Conservation (phyloP, 331 rosid species). For the Rosa hybrid region DNA sequence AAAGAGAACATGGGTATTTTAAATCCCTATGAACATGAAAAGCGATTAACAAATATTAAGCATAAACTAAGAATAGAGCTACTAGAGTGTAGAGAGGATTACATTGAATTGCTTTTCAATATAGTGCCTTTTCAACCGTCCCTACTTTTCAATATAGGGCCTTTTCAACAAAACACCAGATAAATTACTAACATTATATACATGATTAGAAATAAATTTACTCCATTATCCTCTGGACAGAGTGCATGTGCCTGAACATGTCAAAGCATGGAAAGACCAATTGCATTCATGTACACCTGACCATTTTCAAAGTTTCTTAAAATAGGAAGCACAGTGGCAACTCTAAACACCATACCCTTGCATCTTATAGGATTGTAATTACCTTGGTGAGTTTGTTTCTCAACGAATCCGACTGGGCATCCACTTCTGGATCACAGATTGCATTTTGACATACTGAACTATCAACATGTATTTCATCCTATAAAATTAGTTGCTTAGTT, state of each 20-base stretch:
- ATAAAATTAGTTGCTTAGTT: too few species aligned
- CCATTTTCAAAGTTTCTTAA: neutral
- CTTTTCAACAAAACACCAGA: conserved; percentile 23
- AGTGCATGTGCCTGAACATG: conserved; percentile 44
- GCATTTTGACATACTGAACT: too few species aligned
- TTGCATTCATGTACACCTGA: conserved; percentile 11
- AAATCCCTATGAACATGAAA: neutral
- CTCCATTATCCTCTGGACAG: conserved; percentile 24
- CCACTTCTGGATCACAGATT: too few species aligned
- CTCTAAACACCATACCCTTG: too few species aligned
- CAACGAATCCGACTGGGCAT: too few species aligned
- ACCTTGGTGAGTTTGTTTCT: too few species aligned
- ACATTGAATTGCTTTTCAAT: conserved; percentile 16
- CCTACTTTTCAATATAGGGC: conserved; percentile 27
- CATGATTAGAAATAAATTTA: conserved; percentile 21
- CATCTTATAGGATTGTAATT: too few species aligned
- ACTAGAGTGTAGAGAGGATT: neutral
- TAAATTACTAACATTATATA: conserved; percentile 21
- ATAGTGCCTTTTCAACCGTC: conserved; percentile 25
- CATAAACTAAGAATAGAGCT: neutral
- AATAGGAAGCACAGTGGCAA: neutral
- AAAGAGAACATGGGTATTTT: neutral
- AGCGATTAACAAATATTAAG: neutral
- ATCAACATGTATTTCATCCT: too few species aligned
- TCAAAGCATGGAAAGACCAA: conserved; percentile 18